Conservation (phyloP, 1,284 basidiomycete genomes). For the Phylloporus sp. region DNA sequence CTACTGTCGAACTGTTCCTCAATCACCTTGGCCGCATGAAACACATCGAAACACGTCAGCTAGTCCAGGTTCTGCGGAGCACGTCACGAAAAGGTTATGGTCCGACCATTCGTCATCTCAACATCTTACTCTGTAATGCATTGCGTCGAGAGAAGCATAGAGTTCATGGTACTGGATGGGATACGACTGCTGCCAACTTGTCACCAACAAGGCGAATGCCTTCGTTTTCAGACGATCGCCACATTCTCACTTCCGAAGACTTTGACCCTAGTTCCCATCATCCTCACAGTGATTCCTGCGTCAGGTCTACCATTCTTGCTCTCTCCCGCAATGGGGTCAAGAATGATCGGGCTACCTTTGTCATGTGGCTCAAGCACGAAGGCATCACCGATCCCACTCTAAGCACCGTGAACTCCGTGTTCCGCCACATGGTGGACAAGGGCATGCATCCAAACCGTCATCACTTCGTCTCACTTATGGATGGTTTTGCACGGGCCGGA, state of each 20-base stretch:
- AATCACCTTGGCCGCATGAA: conserved; percentile 49
- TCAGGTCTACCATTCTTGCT: conserved; percentile 50
- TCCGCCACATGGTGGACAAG: conserved; percentile 58
- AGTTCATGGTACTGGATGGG: conserved; percentile 55
- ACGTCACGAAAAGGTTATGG: conserved; percentile 43
- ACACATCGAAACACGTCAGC: conserved; percentile 44
- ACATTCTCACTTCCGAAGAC: conserved; percentile 33
- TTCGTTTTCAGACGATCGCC: conserved; percentile 22
- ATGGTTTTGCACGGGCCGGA: conserved; percentile 60
- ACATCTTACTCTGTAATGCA: conserved; percentile 52
- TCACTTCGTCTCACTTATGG: conserved; percentile 73
- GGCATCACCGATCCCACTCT: conserved; percentile 55
- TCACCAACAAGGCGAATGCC: conserved; percentile 34
- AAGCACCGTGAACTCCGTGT: conserved; percentile 52
- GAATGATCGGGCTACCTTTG: conserved; percentile 58
- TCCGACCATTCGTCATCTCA: conserved; percentile 53
- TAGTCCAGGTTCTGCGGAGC: conserved; percentile 51
- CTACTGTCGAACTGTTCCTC: conserved; percentile 59
- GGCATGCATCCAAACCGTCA: conserved; percentile 70
- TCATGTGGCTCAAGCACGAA: conserved; percentile 65
- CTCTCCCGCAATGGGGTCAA: conserved; percentile 51
- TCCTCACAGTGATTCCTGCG: conserved; percentile 39
- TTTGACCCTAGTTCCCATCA: conserved; percentile 56
- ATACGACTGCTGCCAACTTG: conserved; percentile 44
- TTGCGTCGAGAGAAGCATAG: conserved; percentile 52